Conservation (phyloP, 2,329 filamentous ascomycete genomes). For the Coniochaeta sp. region DNA sequence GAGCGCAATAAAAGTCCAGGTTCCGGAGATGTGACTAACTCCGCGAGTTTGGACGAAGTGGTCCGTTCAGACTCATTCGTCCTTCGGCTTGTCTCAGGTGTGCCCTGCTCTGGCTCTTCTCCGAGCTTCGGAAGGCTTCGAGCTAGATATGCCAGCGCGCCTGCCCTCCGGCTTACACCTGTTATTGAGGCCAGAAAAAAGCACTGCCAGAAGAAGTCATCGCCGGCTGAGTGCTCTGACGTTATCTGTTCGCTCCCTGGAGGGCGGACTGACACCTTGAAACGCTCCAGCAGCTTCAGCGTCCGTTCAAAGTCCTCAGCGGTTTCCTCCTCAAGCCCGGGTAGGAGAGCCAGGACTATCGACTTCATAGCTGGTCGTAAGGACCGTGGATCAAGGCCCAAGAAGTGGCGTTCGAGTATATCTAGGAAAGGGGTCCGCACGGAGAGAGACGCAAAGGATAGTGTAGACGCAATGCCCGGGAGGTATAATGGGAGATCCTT, state of each 20-base stretch:
- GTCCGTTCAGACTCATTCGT: constrained; percentile 29
- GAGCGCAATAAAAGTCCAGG: constrained; percentile 84
- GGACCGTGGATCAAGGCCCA: constrained; percentile 60
- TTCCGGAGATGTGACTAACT: constrained; percentile 77
- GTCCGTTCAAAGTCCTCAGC: constrained; percentile 95
- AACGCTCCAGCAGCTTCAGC: constrained; percentile 65
- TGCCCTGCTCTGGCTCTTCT: constrained; percentile 23
- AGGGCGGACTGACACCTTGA: constrained; percentile 62
- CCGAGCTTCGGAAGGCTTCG: constrained; percentile 71
- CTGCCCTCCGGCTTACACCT: constrained; percentile 73
- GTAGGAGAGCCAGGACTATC: constrained; percentile 79
- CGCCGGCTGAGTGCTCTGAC: constrained; percentile 50
- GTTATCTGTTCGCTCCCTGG: constrained; percentile 40
- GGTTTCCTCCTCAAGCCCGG: constrained; percentile 90
- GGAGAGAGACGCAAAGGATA: constrained; percentile 91
- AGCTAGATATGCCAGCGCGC: constrained; percentile 78
- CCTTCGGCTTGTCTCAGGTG: constrained; percentile 20
- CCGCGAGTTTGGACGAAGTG: constrained; percentile 46
- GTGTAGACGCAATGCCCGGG: constrained; percentile 77
- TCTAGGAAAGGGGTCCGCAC: constrained; percentile 81
- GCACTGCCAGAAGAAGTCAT: constrained; percentile 97
- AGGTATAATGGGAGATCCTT: constrained; percentile 81
- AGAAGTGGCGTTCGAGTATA: constrained; percentile 72
- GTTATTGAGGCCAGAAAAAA: constrained; percentile 92
- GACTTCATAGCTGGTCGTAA: constrained; percentile 86